Percentiles rank a stretch among this genome's conserved stretches.
Evolutionary conservation across 2,329 filamentous ascomycete species (phyloP).

Genomic region (Colletotrichum siamense): DNA sequence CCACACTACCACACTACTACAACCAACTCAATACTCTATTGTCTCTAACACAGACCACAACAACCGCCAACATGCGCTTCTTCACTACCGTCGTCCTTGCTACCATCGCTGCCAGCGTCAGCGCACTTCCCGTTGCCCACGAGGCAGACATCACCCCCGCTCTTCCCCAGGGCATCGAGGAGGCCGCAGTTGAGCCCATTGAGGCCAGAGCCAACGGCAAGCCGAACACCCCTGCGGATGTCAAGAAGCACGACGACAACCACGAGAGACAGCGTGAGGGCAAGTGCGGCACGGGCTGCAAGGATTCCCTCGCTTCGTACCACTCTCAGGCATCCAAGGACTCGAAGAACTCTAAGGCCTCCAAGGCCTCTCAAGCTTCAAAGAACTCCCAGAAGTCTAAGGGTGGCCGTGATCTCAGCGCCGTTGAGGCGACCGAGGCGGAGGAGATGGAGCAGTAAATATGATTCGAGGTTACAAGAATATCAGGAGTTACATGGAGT

Average conservation of each 20-base stretch:
- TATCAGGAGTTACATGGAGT: not conserved
- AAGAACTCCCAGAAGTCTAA: not conserved
- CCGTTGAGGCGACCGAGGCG: not conserved
- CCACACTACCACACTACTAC: not conserved
- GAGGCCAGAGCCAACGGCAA: not conserved
- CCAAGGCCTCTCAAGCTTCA: not conserved
- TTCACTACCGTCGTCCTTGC: not conserved
- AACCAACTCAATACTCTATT: not conserved
- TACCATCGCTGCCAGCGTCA: not conserved
- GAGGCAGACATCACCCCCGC: not conserved
- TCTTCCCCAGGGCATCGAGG: not conserved
- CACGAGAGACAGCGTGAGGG: not conserved
- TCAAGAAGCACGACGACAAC: conserved; percentile 2
- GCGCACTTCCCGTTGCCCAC: not conserved
- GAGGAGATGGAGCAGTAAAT: not conserved
- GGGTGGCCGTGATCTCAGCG: not conserved
- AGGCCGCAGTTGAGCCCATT: not conserved
- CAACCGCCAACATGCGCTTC: not conserved
- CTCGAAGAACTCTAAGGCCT: not conserved
- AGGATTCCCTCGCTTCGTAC: not conserved
- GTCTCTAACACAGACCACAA: not conserved
- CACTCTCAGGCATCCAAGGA: conserved; percentile 4
- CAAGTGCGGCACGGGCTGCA: not conserved
- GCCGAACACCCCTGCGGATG: not conserved
- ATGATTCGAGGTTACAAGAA: not conserved